A percentile compares a stretch with the other conserved stretches of the same genome.
These are phyloP conservation scores for Boletus insuetus DNA, from an alignment of 768 basidiomycete species.

Conservation along the genomic window DNA sequence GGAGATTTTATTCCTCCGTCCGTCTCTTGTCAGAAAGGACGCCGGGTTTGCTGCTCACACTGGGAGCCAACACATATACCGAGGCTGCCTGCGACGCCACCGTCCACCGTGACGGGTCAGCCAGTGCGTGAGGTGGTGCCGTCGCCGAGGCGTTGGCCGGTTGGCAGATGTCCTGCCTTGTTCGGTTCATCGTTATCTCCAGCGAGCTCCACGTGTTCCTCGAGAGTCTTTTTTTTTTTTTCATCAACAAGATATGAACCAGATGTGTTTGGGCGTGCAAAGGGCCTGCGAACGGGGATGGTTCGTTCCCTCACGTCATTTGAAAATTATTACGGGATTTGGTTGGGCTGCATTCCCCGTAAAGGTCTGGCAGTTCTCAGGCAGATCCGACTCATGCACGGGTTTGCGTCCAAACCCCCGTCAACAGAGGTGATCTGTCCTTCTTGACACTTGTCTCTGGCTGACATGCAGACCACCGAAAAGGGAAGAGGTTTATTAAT, in stretches of 20 bases:
- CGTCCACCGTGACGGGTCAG: not conserved
- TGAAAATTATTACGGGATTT: conserved; percentile 12
- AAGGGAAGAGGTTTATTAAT: not conserved
- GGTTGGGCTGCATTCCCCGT: conserved; percentile 13
- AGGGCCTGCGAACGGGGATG: conserved; percentile 14
- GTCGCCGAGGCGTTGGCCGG: not conserved
- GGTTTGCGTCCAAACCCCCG: conserved; percentile 13
- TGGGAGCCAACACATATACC: not conserved
- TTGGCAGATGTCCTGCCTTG: conserved; percentile 6
- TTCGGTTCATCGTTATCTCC: conserved; percentile 16
- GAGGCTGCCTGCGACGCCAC: conserved; percentile 4
- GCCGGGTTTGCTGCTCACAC: conserved; percentile 8
- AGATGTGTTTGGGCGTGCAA: conserved; percentile 2
- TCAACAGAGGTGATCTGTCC: conserved; percentile 15
- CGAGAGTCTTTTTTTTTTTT: not conserved
- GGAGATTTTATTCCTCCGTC: conserved; percentile 25
- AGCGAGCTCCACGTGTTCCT: conserved; percentile 5
- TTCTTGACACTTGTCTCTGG: conserved; percentile 18
- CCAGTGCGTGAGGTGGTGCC: too few species aligned
- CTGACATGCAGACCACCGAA: conserved; percentile 12
- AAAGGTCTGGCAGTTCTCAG: conserved; percentile 24
- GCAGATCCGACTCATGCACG: conserved; percentile 28
- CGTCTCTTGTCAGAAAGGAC: conserved; percentile 23
- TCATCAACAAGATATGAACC: conserved; percentile 9
- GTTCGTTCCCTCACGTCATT: conserved; percentile 17